Evolutionary conservation across 2,329 filamentous ascomycete species (phyloP).

Genomic region (Graphilbum ipis-grandicollis): DNA sequence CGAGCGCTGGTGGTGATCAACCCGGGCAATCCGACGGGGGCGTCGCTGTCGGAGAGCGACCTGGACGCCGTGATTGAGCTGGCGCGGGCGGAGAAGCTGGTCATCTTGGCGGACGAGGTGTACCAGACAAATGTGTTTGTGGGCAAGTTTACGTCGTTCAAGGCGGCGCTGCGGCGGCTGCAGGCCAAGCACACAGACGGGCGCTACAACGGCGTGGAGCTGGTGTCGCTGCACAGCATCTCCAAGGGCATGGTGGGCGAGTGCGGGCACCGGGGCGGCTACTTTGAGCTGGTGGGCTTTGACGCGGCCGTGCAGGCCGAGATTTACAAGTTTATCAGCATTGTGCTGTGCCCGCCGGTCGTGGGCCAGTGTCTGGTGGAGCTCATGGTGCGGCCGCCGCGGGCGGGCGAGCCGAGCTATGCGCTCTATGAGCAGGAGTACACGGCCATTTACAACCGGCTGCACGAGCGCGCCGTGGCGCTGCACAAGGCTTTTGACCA

Average conservation of each 20-base stretch:
- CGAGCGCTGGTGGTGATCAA: conserved; percentile 95
- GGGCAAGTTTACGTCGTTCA: conserved; percentile 92
- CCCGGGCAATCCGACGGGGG: conserved; percentile 92
- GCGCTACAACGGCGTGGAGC: conserved; percentile 70
- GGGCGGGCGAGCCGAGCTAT: conserved; percentile 65
- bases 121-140: conserved; percentile 98
- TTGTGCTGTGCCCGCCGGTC: conserved; percentile 90
- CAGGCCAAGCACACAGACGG: conserved; percentile 59
- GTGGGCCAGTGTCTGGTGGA: conserved; percentile 93
- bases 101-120: conserved; percentile 89
- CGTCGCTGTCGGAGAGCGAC: conserved; percentile 61
- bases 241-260: conserved; percentile 99
- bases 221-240: conserved; percentile 80
- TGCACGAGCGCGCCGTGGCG: conserved; percentile 65
- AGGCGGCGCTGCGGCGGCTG: conserved; percentile 65
- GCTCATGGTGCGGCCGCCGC: conserved; percentile 93
- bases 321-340: conserved; percentile 98
- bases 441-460: conserved; percentile 59
- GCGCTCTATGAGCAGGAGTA: conserved; percentile 76
- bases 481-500: conserved; percentile 78
- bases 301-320: conserved; percentile 70
- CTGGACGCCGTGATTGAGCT: conserved; percentile 76
- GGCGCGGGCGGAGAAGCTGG: conserved; percentile 67
- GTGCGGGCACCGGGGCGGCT: conserved; percentile 92
- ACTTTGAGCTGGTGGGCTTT: conserved; percentile 91